These are phyloP conservation scores for Populus trichocarpa DNA, from an alignment of 441 rosid species.

Conservation along the genomic window DNA sequence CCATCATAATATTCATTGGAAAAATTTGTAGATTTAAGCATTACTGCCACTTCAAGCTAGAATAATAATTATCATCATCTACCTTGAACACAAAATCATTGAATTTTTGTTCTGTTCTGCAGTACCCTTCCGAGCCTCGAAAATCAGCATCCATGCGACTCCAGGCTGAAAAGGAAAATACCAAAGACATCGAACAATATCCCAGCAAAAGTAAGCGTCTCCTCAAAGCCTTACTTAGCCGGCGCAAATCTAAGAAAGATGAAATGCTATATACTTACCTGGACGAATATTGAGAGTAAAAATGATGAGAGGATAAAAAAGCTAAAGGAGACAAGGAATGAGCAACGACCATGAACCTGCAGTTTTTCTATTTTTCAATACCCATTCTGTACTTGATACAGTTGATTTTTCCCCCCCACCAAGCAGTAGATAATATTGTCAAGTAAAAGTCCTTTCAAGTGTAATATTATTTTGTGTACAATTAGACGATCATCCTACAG, in stretches of 20 bases:
- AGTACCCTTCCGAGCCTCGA: slow-evolving; percentile 84
- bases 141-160: slow-evolving; percentile 68
- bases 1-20: background rate
- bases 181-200: slow-evolving; percentile 52
- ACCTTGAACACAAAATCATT: background rate
- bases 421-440: background rate
- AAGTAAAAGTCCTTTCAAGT: background rate
- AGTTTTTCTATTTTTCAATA: background rate
- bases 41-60: background rate
- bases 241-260: slow-evolving; percentile 93
- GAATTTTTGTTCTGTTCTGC: slow-evolving; percentile 19
- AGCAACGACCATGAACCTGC: background rate
- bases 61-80: background rate
- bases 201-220: slow-evolving; percentile 91
- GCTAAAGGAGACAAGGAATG: background rate
- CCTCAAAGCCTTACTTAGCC: slow-evolving; percentile 82
- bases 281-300: slow-evolving; percentile 68
- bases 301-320: background rate
- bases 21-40: background rate
- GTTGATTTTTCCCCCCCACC: background rate
- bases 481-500: background rate
- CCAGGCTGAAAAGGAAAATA: slow-evolving; percentile 48
- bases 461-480: background rate
- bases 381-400: background rate
- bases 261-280: slow-evolving; percentile 79